Conservation (phyloP, 352 stramenopile genomes). For the Pythium insidiosum region DNA sequence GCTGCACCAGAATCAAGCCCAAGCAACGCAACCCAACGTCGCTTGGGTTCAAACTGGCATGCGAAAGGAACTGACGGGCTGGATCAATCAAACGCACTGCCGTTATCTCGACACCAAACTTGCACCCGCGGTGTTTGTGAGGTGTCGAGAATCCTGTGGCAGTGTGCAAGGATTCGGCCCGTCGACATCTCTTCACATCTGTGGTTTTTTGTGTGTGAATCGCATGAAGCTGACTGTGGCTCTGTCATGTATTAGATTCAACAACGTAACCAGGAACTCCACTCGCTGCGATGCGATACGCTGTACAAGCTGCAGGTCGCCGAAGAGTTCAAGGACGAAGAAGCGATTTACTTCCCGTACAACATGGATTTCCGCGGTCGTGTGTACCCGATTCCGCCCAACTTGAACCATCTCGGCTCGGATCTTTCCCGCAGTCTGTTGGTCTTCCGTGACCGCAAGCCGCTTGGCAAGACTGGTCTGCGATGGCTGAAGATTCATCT, state of each 20-base stretch:
- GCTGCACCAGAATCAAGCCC: constrained; percentile 81
- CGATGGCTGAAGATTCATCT: constrained; percentile 99
- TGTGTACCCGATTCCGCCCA: constrained; percentile 97
- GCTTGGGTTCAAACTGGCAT: constrained; percentile 85
- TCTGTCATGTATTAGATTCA: too few species aligned
- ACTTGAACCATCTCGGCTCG: constrained; percentile 98
- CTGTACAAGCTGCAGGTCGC: constrained; percentile 95
- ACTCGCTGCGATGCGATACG: constrained; percentile 93
- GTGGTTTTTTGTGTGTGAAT: too few species aligned
- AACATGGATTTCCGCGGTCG: constrained; percentile 99
- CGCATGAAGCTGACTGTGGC: too few species aligned
- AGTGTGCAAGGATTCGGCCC: too few species aligned
- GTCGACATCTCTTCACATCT: too few species aligned
- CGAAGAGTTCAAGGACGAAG: constrained; percentile 94
- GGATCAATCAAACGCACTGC: constrained; percentile 22
- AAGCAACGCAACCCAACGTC: constrained; percentile 36
- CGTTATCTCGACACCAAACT: neutral
- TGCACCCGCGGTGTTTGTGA: too few species aligned
- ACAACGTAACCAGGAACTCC: constrained; percentile 83
- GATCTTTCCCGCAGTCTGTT: constrained; percentile 97
- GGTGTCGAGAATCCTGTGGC: too few species aligned
- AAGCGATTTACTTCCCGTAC: constrained; percentile 98
- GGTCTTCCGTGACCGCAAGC: constrained; percentile 93
- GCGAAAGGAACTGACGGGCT: too few species aligned
- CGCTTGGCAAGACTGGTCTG: constrained; percentile 91